phyloP scores from a whole-genome alignment of 2,329 filamentous ascomycete species.

The Elsinoe arachidis region DNA sequence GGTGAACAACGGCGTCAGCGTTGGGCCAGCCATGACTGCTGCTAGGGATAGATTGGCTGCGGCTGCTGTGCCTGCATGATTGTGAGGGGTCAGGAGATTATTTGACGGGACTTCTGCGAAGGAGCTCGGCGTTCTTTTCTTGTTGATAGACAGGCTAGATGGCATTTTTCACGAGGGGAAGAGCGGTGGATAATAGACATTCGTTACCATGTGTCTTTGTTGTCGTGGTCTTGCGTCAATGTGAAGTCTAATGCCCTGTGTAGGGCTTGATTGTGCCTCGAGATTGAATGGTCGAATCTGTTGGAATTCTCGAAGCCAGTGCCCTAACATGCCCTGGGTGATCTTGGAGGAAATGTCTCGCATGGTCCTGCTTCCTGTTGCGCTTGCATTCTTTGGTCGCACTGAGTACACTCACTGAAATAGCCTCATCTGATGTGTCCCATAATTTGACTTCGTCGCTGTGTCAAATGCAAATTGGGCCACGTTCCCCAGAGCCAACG shows the following conservation, averaged over 20 bases:
- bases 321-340: background rate
- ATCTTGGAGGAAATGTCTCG: no score
- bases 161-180: background rate
- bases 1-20: conserved; percentile 31
- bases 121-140: background rate
- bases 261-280: background rate
- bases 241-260: background rate
- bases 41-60: conserved; percentile 1
- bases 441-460: no score
- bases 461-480: no score
- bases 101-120: background rate
- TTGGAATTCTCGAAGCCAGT: background rate
- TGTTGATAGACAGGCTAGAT: conserved; percentile 5
- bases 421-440: no score
- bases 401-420: no score
- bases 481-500: no score
- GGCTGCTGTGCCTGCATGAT: background rate
- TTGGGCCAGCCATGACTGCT: conserved; percentile 6
- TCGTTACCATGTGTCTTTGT: background rate
- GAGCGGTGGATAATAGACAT: background rate
- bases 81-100: background rate
- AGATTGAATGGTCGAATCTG: background rate
- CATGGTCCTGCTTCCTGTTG: no score
- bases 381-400: no score
- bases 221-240: background rate